Evolutionary conservation across 2,329 filamentous ascomycete genomes (phyloP).

Genomic region (Ophiostoma piceae): DNA sequence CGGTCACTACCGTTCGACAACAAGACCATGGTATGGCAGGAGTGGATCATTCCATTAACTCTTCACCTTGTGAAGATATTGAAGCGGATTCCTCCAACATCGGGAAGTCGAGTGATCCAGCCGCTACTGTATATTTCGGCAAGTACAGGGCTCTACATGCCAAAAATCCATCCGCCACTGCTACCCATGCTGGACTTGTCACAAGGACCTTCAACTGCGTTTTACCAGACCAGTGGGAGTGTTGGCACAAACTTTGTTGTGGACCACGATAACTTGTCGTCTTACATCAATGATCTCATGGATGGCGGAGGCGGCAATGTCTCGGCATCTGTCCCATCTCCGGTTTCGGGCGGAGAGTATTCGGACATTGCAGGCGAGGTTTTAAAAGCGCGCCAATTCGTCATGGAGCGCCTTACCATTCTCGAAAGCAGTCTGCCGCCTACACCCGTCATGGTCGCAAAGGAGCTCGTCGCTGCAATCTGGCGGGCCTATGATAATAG

Average conservation of each 20-base stretch:
- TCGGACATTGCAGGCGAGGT: slow-evolving; percentile 1
- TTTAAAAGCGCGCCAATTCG: slow-evolving; percentile 1
- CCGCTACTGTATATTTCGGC: slow-evolving; percentile 10
- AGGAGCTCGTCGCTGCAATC: background rate
- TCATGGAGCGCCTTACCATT: slow-evolving; percentile 11
- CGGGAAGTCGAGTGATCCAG: slow-evolving; percentile 14
- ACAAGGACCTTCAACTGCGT: background rate
- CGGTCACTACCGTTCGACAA: slow-evolving; percentile 10
- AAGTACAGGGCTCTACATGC: slow-evolving; percentile 8
- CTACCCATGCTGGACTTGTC: background rate
- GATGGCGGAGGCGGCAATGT: background rate
- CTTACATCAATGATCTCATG: slow-evolving; percentile 7
- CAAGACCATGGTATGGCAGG: slow-evolving; percentile 14
- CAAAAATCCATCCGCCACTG: background rate
- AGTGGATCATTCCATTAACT: slow-evolving; percentile 10
- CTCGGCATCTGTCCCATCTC: slow-evolving; percentile 10
- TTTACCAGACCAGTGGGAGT: background rate
- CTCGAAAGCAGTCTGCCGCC: slow-evolving; percentile 13
- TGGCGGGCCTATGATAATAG: slow-evolving; percentile 8
- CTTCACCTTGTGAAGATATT: slow-evolving; percentile 8
- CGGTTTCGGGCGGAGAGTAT: slow-evolving; percentile 6
- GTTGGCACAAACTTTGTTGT: background rate
- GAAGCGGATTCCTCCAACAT: slow-evolving; percentile 2
- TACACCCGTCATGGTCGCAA: slow-evolving; percentile 9
- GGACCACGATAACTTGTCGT: background rate